Evolutionary conservation across 768 basidiomycete genomes (phyloP).

Genomic region (Mycena chlorophos): DNA sequence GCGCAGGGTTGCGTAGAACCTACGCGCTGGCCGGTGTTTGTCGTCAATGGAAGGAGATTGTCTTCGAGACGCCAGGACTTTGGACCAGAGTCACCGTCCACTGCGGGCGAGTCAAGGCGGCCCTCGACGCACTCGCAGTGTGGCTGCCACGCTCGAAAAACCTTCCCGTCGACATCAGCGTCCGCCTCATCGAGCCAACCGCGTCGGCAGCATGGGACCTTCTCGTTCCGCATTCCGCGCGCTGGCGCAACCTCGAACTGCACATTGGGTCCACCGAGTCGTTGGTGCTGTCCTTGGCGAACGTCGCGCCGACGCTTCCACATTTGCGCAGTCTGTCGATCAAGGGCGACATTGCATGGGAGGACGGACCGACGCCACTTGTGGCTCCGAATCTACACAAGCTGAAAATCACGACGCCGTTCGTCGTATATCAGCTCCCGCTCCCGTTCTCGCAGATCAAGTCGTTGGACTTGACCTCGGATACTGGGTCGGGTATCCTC

Average conservation of each 20-base stretch:
- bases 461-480: background rate
- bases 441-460: background rate
- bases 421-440: background rate
- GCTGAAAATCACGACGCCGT: background rate
- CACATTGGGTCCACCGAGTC: background rate
- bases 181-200: background rate
- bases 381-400: background rate
- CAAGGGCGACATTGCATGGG: background rate
- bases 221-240: background rate
- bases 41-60: background rate
- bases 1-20: background rate
- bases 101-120: background rate
- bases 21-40: background rate
- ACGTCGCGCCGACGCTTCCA: background rate
- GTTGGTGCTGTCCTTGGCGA: background rate
- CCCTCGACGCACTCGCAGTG: background rate
- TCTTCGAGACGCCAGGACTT: background rate
- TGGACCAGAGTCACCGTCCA: background rate
- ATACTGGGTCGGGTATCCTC: background rate
- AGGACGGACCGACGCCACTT: background rate
- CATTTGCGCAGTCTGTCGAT: background rate
- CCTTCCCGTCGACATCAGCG: background rate
- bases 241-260: background rate
- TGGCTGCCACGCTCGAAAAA: background rate
- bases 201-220: background rate